Evolutionary conservation across 768 basidiomycete genomes (phyloP).

Genomic region (Nevesoporus exiguus): DNA sequence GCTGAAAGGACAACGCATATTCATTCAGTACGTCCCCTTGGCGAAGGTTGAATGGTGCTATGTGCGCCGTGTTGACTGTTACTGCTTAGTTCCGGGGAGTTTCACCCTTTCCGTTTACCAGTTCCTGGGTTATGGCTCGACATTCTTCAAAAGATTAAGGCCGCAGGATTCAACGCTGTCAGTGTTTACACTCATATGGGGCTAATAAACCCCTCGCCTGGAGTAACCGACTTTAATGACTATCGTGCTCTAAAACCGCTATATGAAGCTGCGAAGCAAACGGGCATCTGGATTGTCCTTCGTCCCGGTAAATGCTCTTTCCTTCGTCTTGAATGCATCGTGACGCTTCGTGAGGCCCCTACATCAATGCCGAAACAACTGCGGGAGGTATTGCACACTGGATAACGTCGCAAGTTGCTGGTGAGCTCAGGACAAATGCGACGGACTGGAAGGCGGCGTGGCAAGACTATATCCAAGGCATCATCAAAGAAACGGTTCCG

Average conservation of each 20-base stretch:
- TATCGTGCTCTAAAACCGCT: conserved; percentile 68
- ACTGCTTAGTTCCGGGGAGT: conserved; percentile 68
- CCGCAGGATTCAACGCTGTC: conserved; percentile 73
- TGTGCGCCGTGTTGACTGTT: not conserved
- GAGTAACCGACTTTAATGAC: conserved; percentile 67
- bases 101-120: conserved; percentile 79
- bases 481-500: conserved; percentile 56
- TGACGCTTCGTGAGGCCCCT: conserved; percentile 23
- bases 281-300: conserved; percentile 76
- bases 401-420: conserved; percentile 65
- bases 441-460: conserved; percentile 69
- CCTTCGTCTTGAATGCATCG: not conserved
- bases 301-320: conserved; percentile 59
- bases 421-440: conserved; percentile 63
- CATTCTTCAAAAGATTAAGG: conserved; percentile 77
- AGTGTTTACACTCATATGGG: conserved; percentile 84
- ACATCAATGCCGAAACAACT: conserved; percentile 80
- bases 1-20: conserved; percentile 64
- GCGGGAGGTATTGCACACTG: conserved; percentile 73
- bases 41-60: no score
- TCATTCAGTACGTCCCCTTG: conserved; percentile 68
- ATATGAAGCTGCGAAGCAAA: conserved; percentile 68
- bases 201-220: conserved; percentile 68
- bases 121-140: conserved; percentile 80
- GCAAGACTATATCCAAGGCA: conserved; percentile 65